These are phyloP conservation scores for Globisporangium solare DNA, from an alignment of 352 stramenopile genomes.

Conservation along the genomic window DNA sequence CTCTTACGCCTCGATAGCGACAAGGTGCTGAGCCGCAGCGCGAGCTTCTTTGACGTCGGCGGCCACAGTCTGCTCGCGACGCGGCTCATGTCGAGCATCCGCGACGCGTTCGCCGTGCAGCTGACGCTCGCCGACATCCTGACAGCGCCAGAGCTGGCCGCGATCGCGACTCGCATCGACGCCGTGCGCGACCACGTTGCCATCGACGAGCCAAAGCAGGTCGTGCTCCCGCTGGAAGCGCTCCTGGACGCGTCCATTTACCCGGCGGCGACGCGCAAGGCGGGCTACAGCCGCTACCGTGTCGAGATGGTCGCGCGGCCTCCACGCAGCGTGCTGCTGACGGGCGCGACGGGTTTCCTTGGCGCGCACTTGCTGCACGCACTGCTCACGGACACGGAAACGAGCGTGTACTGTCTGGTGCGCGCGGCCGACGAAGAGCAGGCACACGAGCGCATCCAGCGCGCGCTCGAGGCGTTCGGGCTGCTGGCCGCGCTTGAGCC, in stretches of 20 bases:
- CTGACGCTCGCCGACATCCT: slow-evolving; percentile 78
- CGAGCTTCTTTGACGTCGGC: slow-evolving; percentile 80
- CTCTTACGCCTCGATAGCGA: slow-evolving; percentile 58
- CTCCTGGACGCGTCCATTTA: slow-evolving; percentile 68
- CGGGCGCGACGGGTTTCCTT: slow-evolving; percentile 89
- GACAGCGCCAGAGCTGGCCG: slow-evolving; percentile 42
- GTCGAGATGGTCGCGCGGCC: slow-evolving; percentile 69
- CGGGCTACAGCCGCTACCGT: slow-evolving; percentile 74
- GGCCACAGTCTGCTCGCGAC: slow-evolving; percentile 78
- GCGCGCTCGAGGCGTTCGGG: slow-evolving; percentile 48
- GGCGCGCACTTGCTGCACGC: slow-evolving; percentile 81
- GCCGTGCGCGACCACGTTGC: slow-evolving; percentile 17
- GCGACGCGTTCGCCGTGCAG: slow-evolving; percentile 55
- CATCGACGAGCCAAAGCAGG: slow-evolving; percentile 23
- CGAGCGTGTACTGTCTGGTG: slow-evolving; percentile 81
- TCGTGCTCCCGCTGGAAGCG: slow-evolving; percentile 63
- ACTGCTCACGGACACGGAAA: slow-evolving; percentile 68
- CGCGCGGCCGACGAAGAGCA: slow-evolving; percentile 46
- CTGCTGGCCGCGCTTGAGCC: slow-evolving; percentile 44
- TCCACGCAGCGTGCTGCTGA: slow-evolving; percentile 84
- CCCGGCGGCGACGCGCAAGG: slow-evolving; percentile 61
- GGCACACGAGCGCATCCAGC: slow-evolving; percentile 50
- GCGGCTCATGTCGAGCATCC: slow-evolving; percentile 66
- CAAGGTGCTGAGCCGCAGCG: slow-evolving; percentile 46
- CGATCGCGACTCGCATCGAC: slow-evolving; percentile 57